Evolutionary conservation across 331 rosid species (phyloP), one percentile per base, ranked within the genome.

Genomic region (Spiraea crenata): DNA sequence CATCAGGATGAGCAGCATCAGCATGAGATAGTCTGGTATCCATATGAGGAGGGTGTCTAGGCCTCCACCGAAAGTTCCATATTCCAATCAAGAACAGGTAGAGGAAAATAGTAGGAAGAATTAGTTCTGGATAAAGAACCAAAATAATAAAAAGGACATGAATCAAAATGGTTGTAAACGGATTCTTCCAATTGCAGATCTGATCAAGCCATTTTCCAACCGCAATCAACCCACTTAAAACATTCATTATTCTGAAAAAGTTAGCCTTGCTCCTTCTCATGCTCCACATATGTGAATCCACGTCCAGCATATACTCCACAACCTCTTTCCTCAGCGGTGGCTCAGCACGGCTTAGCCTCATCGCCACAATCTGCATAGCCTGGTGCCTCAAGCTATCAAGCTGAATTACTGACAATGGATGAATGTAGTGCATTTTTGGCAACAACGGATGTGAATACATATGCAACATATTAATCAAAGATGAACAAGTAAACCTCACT

Each of bases 241-340:
- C 84, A 49, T 78, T 82, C 85, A 83, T 83, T 19, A 83, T 80
- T 51, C 87, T 67, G 78, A 83, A 83, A 56, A 83, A 83, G 54
- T 83, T 83, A 11, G 87, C 87, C 67, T 83, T 83, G 82, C 87
- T 83, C 67, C 85, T 80, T 78, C 87, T 73, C 84, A 83, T 83
- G 67, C 87, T 83, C 85, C 85, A 83, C 87, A 83, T 80, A 63
- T 83, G 87, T 4, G 87, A 80, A 74, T 83, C 87, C 14, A 76
- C 82, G 37, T 83, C 87, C 19, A 83, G 70, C 85, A 83, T 83
- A 69, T 83, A 83, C 78, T 83, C 87, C 55, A 83, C 87, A 34
- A 83, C 80, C 78, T 83, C 87, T 74, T 70, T 76, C 65, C 87
- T 77, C 70, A 83, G 72, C 9, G 87, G 82, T 16, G 87, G 87